These are phyloP conservation scores for Neurospora intermedia DNA, from an alignment of 495 filamentous ascomycete genomes.

Conservation along the genomic window DNA sequence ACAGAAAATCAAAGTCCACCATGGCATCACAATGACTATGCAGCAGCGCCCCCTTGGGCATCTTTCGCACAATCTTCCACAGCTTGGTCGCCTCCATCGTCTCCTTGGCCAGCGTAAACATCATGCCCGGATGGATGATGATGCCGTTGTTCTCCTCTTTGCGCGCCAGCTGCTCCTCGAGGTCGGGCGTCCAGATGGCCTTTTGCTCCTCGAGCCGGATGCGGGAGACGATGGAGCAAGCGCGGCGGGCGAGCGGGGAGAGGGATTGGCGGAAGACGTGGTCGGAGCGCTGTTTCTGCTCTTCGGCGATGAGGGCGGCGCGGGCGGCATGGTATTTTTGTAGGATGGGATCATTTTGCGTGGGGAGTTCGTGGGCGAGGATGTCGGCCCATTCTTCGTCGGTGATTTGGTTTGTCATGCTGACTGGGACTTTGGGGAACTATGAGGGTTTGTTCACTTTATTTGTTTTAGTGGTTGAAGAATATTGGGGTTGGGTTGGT, in stretches of 20 bases:
- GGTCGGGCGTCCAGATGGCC: conserved; percentile 50
- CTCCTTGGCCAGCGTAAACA: conserved; percentile 71
- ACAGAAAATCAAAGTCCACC: conserved; percentile 72
- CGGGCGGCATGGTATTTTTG: conserved; percentile 65
- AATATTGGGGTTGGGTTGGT: neutral
- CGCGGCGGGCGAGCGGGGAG: conserved; percentile 45
- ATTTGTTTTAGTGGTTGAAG: neutral
- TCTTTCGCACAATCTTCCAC: conserved; percentile 70
- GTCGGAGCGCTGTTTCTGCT: conserved; percentile 52
- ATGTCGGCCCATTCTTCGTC: conserved; percentile 47
- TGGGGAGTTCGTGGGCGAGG: conserved; percentile 40
- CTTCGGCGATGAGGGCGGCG: conserved; percentile 65
- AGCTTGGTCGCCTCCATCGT: conserved; percentile 72
- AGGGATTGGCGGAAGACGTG: conserved; percentile 47
- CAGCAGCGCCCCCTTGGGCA: conserved; percentile 87
- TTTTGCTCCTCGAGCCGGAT: conserved; percentile 67
- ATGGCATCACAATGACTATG: conserved; percentile 87
- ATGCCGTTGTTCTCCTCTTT: conserved; percentile 38
- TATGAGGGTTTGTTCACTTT: neutral
- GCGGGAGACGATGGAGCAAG: conserved; percentile 63
- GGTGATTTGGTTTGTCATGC: conserved; percentile 11
- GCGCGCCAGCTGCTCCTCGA: conserved; percentile 51
- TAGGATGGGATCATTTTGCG: conserved; percentile 59
- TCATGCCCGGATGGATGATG: conserved; percentile 71
- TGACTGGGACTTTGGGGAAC: neutral